A percentile compares a stretch with the other conserved stretches of the same genome.
Evolutionary conservation across 345 rosid genomes (phyloP).

Genomic region (Pistacia vera): DNA sequence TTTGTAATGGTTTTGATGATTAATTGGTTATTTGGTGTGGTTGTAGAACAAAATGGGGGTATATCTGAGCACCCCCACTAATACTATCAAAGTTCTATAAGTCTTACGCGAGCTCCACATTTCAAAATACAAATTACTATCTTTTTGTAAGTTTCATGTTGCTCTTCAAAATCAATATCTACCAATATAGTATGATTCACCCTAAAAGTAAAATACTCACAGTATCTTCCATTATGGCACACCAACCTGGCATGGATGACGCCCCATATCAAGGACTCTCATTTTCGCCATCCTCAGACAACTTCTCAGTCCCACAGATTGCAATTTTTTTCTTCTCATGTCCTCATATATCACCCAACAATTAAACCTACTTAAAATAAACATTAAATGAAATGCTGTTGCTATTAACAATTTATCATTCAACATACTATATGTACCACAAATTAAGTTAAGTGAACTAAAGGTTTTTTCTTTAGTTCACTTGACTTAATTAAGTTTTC

Average conservation of each 20-base stretch:
- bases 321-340: no score
- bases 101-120: no score
- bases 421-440: no score
- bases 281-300: constrained; percentile 75
- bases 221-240: constrained; percentile 87
- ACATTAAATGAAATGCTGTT: no score
- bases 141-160: not conserved
- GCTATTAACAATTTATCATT: no score
- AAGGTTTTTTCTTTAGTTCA: no score
- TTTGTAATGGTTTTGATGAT: not conserved
- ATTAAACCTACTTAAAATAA: no score
- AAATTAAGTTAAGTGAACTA: no score
- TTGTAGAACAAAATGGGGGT: constrained; percentile 59
- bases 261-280: constrained; percentile 59
- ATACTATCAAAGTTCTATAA: not conserved
- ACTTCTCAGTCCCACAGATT: constrained; percentile 49
- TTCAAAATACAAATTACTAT: no score
- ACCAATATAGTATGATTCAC: not conserved
- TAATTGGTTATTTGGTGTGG: not conserved
- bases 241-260: constrained; percentile 94
- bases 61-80: constrained; percentile 70
- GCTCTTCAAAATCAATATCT: not conserved
- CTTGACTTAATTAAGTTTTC: no score
- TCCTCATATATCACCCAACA: no score
- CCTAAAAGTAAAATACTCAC: constrained; percentile 40